Conservation (phyloP, 192 early-diverging fungal genomes). For the Podochytrium sp. region DNA sequence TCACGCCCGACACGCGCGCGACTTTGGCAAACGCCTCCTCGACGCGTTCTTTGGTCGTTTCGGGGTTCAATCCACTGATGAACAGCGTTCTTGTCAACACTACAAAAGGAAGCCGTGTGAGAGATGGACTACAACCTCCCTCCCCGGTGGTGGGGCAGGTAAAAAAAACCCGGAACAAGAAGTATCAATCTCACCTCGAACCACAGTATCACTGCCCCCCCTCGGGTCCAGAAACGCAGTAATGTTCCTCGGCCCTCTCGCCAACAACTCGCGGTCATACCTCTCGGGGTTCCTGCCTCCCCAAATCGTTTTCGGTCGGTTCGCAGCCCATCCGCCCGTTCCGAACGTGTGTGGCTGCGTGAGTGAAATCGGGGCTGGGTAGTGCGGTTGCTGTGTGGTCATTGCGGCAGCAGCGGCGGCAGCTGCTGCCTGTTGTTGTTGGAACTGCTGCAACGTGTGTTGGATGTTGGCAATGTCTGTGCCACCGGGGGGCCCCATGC, state of each 20-base stretch:
- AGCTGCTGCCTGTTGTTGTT: no score
- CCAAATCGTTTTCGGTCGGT: conserved; percentile 25
- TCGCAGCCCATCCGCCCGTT: neutral
- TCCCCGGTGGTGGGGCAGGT: no score
- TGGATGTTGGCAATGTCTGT: no score
- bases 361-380: conserved; percentile 16
- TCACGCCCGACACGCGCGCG: conserved; percentile 52
- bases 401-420: no score
- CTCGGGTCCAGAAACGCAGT: conserved; percentile 15
- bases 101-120: neutral
- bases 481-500: no score
- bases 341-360: neutral
- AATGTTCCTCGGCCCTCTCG: neutral
- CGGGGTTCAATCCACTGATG: conserved; percentile 44
- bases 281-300: conserved; percentile 23
- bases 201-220: neutral
- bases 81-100: conserved; percentile 54
- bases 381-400: no score
- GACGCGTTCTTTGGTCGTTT: conserved; percentile 45
- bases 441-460: no score
- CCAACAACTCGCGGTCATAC: neutral
- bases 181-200: neutral
- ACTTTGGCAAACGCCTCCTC: conserved; percentile 42
- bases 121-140: neutral
- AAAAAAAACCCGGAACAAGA: neutral